phyloP scores from a whole-genome alignment of 2,329 filamentous ascomycete species.

The Zopfia rhizophila region DNA sequence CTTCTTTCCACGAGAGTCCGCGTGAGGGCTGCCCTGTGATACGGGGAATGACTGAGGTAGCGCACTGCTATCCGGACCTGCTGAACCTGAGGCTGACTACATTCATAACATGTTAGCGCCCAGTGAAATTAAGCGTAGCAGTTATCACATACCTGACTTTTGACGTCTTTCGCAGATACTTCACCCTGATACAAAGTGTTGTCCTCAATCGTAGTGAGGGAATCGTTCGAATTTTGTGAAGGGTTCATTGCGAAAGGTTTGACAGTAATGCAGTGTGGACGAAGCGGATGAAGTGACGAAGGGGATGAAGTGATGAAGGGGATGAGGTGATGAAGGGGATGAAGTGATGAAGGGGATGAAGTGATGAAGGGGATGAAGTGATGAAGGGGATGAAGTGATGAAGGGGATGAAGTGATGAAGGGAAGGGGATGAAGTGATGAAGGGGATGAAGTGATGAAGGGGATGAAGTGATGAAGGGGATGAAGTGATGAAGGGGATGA shows the following conservation, averaged over 20 bases:
- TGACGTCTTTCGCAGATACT: not conserved
- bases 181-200: constrained; percentile 3
- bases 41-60: constrained; percentile 3
- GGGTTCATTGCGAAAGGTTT: no score
- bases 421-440: no score
- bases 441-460: no score
- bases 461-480: no score
- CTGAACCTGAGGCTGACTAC: no score
- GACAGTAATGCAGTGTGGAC: constrained; percentile 4
- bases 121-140: constrained; percentile 2
- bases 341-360: no score
- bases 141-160: constrained; percentile 9
- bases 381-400: no score
- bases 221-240: constrained; percentile 7
- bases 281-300: constrained; percentile 4
- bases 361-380: no score
- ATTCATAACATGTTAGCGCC: constrained; percentile 6
- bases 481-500: no score
- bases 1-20: constrained; percentile 3
- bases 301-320: not conserved
- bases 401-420: no score
- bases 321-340: no score
- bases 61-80: constrained; percentile 1
- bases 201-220: constrained; percentile 5
- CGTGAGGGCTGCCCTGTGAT: not conserved